phyloP scores from a whole-genome alignment of 768 basidiomycete genomes.

The Tylopilus vinaceipallidus region DNA sequence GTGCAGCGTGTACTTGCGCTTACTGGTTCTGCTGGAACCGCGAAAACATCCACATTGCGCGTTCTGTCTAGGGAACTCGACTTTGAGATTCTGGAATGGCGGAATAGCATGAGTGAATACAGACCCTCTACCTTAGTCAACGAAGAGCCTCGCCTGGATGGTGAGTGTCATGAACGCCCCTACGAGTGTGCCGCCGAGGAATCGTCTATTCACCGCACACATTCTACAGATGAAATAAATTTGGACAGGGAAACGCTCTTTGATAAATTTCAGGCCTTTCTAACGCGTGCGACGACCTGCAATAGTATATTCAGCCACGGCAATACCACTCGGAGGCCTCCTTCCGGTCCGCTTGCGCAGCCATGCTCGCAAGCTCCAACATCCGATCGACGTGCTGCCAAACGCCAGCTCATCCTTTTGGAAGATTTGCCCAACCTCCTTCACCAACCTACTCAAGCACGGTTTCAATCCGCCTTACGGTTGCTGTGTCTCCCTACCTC shows the following conservation, averaged over 20 bases:
- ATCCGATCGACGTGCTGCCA: slow-evolving; percentile 10
- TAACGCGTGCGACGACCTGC: slow-evolving; percentile 66
- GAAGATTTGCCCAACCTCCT: slow-evolving; percentile 92
- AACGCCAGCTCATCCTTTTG: slow-evolving; percentile 68
- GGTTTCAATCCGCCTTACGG: slow-evolving; percentile 71
- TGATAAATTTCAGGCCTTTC: slow-evolving; percentile 73
- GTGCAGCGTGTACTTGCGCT: slow-evolving; percentile 76
- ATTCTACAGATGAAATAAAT: slow-evolving; percentile 11
- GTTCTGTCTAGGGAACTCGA: slow-evolving; percentile 72
- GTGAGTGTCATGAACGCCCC: background rate
- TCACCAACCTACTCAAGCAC: slow-evolving; percentile 61
- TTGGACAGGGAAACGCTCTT: slow-evolving; percentile 36
- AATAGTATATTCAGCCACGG: slow-evolving; percentile 43
- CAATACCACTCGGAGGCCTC: slow-evolving; percentile 10
- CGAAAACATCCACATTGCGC: slow-evolving; percentile 83
- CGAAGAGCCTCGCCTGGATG: slow-evolving; percentile 12
- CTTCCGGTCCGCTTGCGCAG: background rate
- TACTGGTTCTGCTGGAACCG: slow-evolving; percentile 87
- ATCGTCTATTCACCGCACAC: background rate
- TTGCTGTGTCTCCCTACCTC: slow-evolving; percentile 42
- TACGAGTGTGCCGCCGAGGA: background rate
- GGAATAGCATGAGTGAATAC: slow-evolving; percentile 60
- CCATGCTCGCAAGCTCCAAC: slow-evolving; percentile 3
- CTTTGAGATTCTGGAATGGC: slow-evolving; percentile 86
- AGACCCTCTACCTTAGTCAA: slow-evolving; percentile 22